Percentiles rank a stretch among this genome's conserved stretches.
phyloP scores from a whole-genome alignment of 148 eudicot species.

The Arbutus unedo region DNA sequence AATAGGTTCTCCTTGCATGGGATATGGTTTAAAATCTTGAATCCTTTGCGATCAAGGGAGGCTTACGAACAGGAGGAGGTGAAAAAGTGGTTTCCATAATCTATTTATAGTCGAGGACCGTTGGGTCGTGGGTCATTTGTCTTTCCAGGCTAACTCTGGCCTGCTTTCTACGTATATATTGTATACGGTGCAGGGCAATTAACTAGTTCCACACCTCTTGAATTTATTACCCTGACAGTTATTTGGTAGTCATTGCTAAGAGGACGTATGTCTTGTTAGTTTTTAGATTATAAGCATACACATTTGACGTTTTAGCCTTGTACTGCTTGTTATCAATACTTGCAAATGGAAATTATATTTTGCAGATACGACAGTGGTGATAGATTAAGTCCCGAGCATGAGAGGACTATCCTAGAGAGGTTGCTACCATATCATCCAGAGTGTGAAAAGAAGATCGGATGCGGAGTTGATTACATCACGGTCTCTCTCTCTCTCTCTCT shows the following conservation, averaged over 20 bases:
- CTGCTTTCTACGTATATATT: no score
- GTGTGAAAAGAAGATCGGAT: conserved; percentile 77
- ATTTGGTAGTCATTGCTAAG: background rate
- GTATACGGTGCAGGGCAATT: no score
- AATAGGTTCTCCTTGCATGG: no score
- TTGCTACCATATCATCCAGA: conserved; percentile 88
- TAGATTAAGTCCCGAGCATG: conserved; percentile 73
- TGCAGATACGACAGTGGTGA: conserved; percentile 76
- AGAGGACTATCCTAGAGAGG: conserved; percentile 67
- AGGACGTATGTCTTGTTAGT: background rate
- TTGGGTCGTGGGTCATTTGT: no score
- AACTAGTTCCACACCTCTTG: background rate
- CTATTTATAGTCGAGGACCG: no score
- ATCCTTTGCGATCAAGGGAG: no score
- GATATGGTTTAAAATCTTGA: no score
- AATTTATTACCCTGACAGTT: background rate
- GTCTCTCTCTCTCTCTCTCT: conserved; percentile 45
- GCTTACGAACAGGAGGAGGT: no score
- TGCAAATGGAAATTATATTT: conserved; percentile 15
- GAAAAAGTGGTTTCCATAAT: no score
- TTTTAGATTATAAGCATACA: background rate
- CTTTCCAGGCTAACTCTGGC: no score
- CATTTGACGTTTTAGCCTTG: background rate
- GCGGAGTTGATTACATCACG: conserved; percentile 82
- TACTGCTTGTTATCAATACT: conserved; percentile 6